Base-by-base conservation (phyloP, 1,284 basidiomycete genomes). In the Irpex rosettiformis region DNA sequence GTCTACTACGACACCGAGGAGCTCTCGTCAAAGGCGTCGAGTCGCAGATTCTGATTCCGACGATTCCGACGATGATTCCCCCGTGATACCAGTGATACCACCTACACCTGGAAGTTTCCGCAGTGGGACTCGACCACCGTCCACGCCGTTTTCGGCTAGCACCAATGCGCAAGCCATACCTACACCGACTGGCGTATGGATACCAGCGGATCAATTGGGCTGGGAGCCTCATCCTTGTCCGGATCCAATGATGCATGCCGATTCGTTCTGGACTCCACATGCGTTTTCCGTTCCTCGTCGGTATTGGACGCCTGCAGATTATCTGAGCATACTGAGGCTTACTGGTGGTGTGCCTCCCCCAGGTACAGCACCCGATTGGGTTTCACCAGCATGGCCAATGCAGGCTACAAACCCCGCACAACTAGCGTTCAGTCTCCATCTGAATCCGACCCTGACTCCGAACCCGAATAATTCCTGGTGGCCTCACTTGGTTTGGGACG, bases 401-500 rank as follows among this genome's bases (percentile, higher is more conserved):
- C 51, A 47, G 21, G 45, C 24, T n/a, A 21, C 11, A 25, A 21
- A 33, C 7, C 30, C 52, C 11, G 6, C 33, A n/a, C 7, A 40
- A 40, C 13, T n/a, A 5, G 22, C 24, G 3, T 21, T 58, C 22
- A 28, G 27, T 8, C 18, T 51, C n/a, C 45, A 54, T 43, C 45
- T 47, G 16, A 47, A 47, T 21, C 57, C 57, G 18, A 42, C 27
- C 37, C 52, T 58, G 18, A 37, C 47, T 16, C 22, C 48, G 16
- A 58, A 58, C 52, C 55, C 55, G 29, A 22, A 49, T 45, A 30
- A 29, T 13, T 13, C 40, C 24, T 47, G 29, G n/a, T 24, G 24
- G 13, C 57, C 57, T 33, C 57, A 53, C 24, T 30, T 58, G 24
- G 29, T 45, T 16, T 58, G 52, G 51, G 57, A 58, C 42, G 16